Evolutionary conservation across 768 basidiomycete species (phyloP).

Genomic region (Suillus tomentosus): DNA sequence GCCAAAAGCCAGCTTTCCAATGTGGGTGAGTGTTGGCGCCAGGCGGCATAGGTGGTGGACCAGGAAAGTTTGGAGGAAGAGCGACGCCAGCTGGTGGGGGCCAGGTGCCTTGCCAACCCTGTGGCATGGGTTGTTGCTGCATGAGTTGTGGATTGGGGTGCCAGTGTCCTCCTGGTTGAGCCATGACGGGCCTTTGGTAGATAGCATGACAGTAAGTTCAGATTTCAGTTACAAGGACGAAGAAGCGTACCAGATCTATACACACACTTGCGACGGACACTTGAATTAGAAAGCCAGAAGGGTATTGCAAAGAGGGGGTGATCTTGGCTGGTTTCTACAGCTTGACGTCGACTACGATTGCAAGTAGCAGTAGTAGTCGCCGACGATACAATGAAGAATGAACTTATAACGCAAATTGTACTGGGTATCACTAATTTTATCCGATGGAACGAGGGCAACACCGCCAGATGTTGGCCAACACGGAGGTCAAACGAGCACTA

Average conservation of each 20-base stretch:
- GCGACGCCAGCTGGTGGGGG: constrained; percentile 31
- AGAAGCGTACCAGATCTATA: background rate
- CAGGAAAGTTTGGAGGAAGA: constrained; percentile 39
- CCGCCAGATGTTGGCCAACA: background rate
- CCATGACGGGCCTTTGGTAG: background rate
- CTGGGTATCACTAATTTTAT: constrained; percentile 2
- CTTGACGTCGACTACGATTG: background rate
- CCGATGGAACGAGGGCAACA: background rate
- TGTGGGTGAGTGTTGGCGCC: constrained; percentile 43
- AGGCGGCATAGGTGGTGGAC: constrained; percentile 58
- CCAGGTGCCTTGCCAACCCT: constrained; percentile 42
- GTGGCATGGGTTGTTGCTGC: constrained; percentile 24
- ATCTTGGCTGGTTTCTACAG: background rate
- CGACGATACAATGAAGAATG: background rate
- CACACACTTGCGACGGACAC: no score
- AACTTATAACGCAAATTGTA: background rate
- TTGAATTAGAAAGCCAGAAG: background rate
- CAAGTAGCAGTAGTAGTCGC: background rate
- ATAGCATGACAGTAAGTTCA: background rate
- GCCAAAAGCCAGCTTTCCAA: constrained; percentile 60
- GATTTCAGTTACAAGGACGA: background rate
- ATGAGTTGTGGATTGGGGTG: constrained; percentile 37
- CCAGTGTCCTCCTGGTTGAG: constrained; percentile 20
- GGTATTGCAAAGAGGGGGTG: background rate
- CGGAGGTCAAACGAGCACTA: constrained; percentile 4